Conservation (phyloP, 1,284 basidiomycete species). For the Naganishia albida region DNA sequence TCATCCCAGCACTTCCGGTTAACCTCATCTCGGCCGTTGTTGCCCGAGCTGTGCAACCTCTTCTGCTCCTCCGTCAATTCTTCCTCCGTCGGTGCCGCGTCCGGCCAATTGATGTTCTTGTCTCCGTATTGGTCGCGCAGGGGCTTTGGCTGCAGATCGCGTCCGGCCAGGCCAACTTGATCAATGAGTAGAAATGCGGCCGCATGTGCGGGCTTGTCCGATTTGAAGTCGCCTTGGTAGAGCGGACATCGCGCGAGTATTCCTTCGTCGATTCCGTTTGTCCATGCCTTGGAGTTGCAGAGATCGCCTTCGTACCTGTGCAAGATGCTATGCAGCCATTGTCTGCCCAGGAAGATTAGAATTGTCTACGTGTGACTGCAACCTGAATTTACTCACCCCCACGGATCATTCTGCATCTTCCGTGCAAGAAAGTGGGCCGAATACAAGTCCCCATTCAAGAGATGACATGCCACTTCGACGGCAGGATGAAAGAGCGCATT, state of each 20-base stretch:
- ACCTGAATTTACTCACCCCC: conserved; percentile 31
- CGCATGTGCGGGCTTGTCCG: conserved; percentile 23
- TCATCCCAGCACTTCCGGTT: conserved; percentile 29
- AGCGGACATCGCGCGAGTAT: conserved; percentile 26
- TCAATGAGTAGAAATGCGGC: conserved; percentile 27
- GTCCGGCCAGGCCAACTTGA: conserved; percentile 27
- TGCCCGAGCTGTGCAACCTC: conserved; percentile 4
- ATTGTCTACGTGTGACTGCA: background rate
- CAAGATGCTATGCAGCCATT: conserved; percentile 30
- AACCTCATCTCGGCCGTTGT: conserved; percentile 13
- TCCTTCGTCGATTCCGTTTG: conserved; percentile 28
- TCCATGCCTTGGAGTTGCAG: conserved; percentile 31
- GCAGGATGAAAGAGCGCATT: conserved; percentile 31
- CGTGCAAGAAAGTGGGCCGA: conserved; percentile 39
- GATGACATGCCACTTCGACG: conserved; percentile 32
- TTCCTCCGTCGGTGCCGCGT: conserved; percentile 16
- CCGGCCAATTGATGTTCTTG: conserved; percentile 30
- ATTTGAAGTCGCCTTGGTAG: conserved; percentile 16
- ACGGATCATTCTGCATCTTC: conserved; percentile 41
- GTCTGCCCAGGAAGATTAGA: background rate
- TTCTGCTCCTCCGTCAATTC: conserved; percentile 25
- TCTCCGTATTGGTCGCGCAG: conserved; percentile 28
- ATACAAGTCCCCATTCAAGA: conserved; percentile 41
- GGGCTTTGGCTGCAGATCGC: conserved; percentile 5
- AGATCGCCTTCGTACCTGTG: conserved; percentile 31